These are phyloP conservation scores for Ustulina deusta DNA, from an alignment of 2,329 filamentous ascomycete species.

Conservation along the genomic window DNA sequence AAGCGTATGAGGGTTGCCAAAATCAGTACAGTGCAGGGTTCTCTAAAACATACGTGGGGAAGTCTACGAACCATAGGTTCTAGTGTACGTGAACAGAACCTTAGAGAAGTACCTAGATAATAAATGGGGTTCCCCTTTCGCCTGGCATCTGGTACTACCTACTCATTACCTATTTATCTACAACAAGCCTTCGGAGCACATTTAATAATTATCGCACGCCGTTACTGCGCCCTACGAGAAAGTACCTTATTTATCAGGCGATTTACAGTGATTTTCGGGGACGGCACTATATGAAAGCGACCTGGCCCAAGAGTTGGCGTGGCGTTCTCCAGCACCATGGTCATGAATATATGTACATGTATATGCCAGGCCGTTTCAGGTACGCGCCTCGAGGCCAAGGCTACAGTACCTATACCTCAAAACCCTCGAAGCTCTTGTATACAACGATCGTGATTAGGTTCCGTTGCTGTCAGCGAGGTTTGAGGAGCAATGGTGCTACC, in stretches of 20 bases:
- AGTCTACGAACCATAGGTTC: background rate
- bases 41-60: background rate
- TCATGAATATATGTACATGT: slow-evolving; percentile 16
- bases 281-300: slow-evolving; percentile 4
- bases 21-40: no score
- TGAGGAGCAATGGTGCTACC: background rate
- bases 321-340: slow-evolving; percentile 1
- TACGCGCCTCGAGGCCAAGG: background rate
- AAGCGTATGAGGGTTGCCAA: no score
- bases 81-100: background rate
- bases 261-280: slow-evolving; percentile 12
- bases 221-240: slow-evolving; percentile 1
- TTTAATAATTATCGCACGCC: background rate
- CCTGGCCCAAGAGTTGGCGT: background rate
- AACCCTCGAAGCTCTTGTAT: background rate
- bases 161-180: background rate
- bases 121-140: background rate
- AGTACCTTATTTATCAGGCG: background rate
- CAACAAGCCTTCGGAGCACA: slow-evolving; percentile 5
- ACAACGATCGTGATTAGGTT: background rate
- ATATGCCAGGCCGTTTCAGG: slow-evolving; percentile 33
- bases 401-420: no score
- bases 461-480: no score
- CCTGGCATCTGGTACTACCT: background rate
- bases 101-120: background rate